Base-by-base conservation (phyloP, 768 basidiomycete genomes). In the Phaeotremella skinneri region DNA sequence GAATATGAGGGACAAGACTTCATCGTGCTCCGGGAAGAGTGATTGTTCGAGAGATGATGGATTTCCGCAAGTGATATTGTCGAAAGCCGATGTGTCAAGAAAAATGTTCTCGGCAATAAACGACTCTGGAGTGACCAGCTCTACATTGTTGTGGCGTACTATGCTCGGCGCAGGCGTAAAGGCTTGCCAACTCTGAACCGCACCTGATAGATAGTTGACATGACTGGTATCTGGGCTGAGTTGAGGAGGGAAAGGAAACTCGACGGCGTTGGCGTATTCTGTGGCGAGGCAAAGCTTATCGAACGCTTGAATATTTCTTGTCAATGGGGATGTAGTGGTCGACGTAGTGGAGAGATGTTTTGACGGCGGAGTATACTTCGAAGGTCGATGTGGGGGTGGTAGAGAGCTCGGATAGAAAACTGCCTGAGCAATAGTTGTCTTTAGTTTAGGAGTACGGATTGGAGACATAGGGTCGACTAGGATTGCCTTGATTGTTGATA, bases 371-470 rank as follows among this genome's bases (percentile, higher is more conserved):
- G 45, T 21, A 16, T 41, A 45, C 34, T 55, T 61, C 6, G 55
- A 56, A 21, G 54, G 26, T 39, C 37, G 39, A 25, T 50, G 53
- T 13, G 65, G 62, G 4, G 65, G 55, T 26, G 61, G 55, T 2
- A 54, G 45, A 4, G 58, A 49, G 17, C 25, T 49, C 23, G 61
- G 58, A 31, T 67, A 67, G 50, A 67, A 67, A 31, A 67, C 65
- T 21, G 65, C 54, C 52, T 62, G 65, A 53, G 58, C 65, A 37
- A 67, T 52, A n/a, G 62, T 56, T 37, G 34, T 43, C 23, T 52
- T 61, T 39, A 20, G 49, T 26, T 56, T 61, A 16, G 49, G 55
- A 39, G 48, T 39, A 27, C 55, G 32, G 39, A 26, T 48, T 20
- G 60, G 60, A 17, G 60, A 61, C 60, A 61, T 61, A 5, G 7